Evolutionary conservation across 2,329 filamentous ascomycete species (phyloP).

Genomic region (Pyrenochaeta sp.): DNA sequence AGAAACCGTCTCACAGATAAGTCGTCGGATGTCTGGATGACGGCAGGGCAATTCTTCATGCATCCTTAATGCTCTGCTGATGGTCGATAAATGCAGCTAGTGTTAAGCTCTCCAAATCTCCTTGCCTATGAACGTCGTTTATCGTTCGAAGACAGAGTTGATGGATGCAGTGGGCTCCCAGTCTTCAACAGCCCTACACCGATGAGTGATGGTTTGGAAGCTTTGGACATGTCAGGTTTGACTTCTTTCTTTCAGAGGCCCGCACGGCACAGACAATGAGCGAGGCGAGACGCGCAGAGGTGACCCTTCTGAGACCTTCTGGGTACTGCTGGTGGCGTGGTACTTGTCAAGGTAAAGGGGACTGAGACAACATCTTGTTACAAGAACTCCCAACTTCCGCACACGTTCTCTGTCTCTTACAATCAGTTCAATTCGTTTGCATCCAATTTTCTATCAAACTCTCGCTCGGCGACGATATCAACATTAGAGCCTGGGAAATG

Average conservation of each 20-base stretch:
- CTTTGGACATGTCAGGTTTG: neutral
- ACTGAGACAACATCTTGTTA: slow-evolving; percentile 2
- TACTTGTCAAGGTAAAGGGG: neutral
- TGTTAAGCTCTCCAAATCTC: neutral
- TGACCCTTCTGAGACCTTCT: slow-evolving; percentile 8
- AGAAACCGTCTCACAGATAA: neutral
- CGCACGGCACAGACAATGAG: neutral
- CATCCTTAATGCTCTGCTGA: neutral
- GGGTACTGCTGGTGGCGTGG: neutral
- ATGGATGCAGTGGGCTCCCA: neutral
- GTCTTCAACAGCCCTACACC: too few species aligned
- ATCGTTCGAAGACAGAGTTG: too few species aligned
- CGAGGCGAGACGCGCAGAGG: neutral
- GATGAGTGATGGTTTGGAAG: neutral
- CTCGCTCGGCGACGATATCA: neutral
- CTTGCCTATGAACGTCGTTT: neutral
- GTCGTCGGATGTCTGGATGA: neutral
- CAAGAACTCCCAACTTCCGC: slow-evolving; percentile 2
- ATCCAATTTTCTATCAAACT: neutral
- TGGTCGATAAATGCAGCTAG: neutral
- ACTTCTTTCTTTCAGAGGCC: neutral
- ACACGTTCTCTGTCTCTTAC: slow-evolving; percentile 10
- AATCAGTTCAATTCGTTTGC: neutral
- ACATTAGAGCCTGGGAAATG: slow-evolving; percentile 1
- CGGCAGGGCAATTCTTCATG: neutral